Evolutionary conservation across 768 basidiomycete species (phyloP).

Genomic region (Boletus subcaerulescens): DNA sequence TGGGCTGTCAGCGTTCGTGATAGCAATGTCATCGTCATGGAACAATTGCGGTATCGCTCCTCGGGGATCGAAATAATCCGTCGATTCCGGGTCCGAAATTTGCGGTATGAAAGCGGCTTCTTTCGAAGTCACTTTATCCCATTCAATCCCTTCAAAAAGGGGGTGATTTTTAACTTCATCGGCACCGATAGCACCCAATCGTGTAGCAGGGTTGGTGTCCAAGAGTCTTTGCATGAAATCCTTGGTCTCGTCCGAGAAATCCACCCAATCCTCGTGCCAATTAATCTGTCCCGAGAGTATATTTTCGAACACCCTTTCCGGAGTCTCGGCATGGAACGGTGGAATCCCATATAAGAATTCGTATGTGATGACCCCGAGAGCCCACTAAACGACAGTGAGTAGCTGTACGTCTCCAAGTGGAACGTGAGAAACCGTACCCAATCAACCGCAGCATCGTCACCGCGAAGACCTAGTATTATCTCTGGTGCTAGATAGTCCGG

Average conservation of each 20-base stretch:
- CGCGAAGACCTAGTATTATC: slow-evolving; percentile 90
- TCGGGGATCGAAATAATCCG: slow-evolving; percentile 98
- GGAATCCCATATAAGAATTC: slow-evolving; percentile 97
- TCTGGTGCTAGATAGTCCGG: slow-evolving; percentile 97
- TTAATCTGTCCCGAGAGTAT: slow-evolving; percentile 92
- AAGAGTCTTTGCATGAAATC: slow-evolving; percentile 89
- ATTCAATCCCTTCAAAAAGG: slow-evolving; percentile 88
- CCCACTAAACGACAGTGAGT: slow-evolving; percentile 67
- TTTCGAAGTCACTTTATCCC: slow-evolving; percentile 84
- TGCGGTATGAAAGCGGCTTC: slow-evolving; percentile 96
- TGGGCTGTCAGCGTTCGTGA: slow-evolving; percentile 51
- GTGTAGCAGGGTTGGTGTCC: slow-evolving; percentile 71
- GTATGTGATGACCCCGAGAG: slow-evolving; percentile 95
- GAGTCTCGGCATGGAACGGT: slow-evolving; percentile 96
- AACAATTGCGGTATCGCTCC: slow-evolving; percentile 90
- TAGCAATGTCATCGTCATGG: slow-evolving; percentile 78
- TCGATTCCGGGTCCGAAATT: slow-evolving; percentile 93
- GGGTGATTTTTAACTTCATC: slow-evolving; percentile 92
- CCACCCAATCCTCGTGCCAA: slow-evolving; percentile 94
- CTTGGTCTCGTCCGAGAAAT: slow-evolving; percentile 78
- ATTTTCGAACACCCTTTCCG: slow-evolving; percentile 97
- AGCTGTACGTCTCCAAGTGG: slow-evolving; percentile 1
- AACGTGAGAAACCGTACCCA: slow-evolving; percentile 63
- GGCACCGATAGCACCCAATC: slow-evolving; percentile 84
- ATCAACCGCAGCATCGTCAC: slow-evolving; percentile 93